These are phyloP conservation scores for Trypanosoma platydactyli DNA, from an alignment of 208 protist genomes.

Conservation along the genomic window DNA sequence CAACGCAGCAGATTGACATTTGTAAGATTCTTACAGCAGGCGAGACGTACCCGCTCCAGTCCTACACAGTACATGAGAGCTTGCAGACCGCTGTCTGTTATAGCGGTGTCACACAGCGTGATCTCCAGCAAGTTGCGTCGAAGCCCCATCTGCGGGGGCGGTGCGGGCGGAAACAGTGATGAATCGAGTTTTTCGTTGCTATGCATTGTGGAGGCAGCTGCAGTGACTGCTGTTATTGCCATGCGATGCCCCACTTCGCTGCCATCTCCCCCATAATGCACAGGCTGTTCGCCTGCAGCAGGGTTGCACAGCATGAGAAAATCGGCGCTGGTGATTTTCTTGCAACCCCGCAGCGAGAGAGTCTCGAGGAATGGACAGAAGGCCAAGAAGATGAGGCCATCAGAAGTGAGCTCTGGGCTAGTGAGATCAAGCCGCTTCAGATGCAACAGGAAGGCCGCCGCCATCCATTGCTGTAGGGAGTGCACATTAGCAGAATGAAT, in stretches of 20 bases:
- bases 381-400: slow-evolving; percentile 31
- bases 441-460: slow-evolving; percentile 35
- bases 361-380: slow-evolving; percentile 37
- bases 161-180: not conserved
- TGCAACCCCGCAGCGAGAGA: slow-evolving; percentile 40
- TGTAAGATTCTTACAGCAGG: slow-evolving; percentile 30
- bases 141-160: not conserved
- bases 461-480: slow-evolving; percentile 15
- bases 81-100: slow-evolving; percentile 25
- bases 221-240: slow-evolving; percentile 5
- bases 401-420: slow-evolving; percentile 39
- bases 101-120: slow-evolving; percentile 32
- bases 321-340: slow-evolving; percentile 22
- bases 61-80: slow-evolving; percentile 30
- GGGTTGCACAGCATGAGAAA: slow-evolving; percentile 30
- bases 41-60: slow-evolving; percentile 33
- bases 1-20: slow-evolving; percentile 25
- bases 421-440: slow-evolving; percentile 43
- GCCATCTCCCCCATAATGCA: too few relatives aligned
- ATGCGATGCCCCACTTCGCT: not conserved
- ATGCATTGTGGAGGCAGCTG: not conserved
- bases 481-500: slow-evolving; percentile 11
- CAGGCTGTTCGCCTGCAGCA: not conserved
- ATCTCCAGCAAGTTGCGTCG: slow-evolving; percentile 35
- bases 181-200: not conserved